phyloP scores from a whole-genome alignment of 352 stramenopile species.

The Pythium chondricola region DNA sequence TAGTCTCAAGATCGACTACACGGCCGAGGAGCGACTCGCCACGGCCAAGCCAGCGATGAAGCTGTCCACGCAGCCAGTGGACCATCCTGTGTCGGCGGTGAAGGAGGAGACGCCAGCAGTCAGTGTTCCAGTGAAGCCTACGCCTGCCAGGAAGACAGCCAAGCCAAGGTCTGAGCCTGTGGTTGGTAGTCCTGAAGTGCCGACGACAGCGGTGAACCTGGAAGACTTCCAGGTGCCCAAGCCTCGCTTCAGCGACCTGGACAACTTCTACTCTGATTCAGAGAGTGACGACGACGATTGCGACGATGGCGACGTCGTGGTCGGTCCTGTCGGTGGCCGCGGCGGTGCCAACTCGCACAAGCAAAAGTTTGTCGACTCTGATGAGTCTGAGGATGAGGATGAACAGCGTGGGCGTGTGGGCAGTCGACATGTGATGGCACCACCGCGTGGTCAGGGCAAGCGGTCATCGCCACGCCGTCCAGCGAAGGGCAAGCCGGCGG shows the following conservation, averaged over 20 bases:
- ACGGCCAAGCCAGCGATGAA: neutral
- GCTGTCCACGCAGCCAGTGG: neutral
- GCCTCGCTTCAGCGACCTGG: constrained; percentile 43
- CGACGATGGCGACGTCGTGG: constrained; percentile 50
- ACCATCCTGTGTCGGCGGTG: neutral
- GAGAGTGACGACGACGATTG: constrained; percentile 42
- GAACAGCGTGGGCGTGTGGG: too few relatives aligned
- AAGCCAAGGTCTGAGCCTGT: too few relatives aligned
- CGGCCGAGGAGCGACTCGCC: constrained; percentile 5
- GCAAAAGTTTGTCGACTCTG: constrained; percentile 65
- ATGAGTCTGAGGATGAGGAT: constrained; percentile 11
- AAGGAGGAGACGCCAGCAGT: neutral
- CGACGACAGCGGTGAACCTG: constrained; percentile 36
- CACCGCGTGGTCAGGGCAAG: neutral
- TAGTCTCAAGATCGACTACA: constrained; percentile 44
- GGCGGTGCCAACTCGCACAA: constrained; percentile 45
- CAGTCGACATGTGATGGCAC: too few relatives aligned
- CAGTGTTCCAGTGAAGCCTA: too few relatives aligned
- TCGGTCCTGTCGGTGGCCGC: constrained; percentile 24
- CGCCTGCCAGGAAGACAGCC: too few relatives aligned
- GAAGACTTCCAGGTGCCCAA: constrained; percentile 77
- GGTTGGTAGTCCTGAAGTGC: neutral
- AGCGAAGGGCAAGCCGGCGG: neutral
- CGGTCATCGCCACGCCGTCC: neutral
- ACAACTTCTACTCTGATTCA: constrained; percentile 77